These are phyloP conservation scores for Cladorrhinum samala DNA, from an alignment of 495 filamentous ascomycete genomes.

Conservation along the genomic window DNA sequence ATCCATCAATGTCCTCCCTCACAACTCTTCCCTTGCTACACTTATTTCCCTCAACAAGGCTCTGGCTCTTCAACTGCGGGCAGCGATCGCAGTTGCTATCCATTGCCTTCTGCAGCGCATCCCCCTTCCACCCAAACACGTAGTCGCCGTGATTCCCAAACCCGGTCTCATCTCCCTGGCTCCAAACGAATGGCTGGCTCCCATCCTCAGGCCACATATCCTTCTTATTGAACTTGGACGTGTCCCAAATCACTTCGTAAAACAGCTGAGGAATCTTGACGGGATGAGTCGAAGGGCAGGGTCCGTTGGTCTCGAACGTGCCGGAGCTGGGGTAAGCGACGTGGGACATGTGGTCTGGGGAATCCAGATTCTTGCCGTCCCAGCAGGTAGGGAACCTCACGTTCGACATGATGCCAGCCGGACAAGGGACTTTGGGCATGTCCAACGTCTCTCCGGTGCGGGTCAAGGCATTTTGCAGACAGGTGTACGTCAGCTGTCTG, in stretches of 20 bases:
- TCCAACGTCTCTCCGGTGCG: conserved; percentile 29
- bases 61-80: conserved; percentile 31
- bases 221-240: conserved; percentile 30
- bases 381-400: conserved; percentile 31
- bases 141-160: conserved; percentile 40
- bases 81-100: conserved; percentile 34
- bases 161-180: conserved; percentile 33
- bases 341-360: conserved; percentile 35
- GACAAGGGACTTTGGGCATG: conserved; percentile 30
- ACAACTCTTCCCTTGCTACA: conserved; percentile 25
- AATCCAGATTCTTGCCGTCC: conserved; percentile 29
- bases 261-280: conserved; percentile 35
- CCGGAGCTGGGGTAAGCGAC: conserved; percentile 32
- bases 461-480: conserved; percentile 27
- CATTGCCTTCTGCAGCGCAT: conserved; percentile 35
- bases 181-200: conserved; percentile 44
- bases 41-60: conserved; percentile 28
- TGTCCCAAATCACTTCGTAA: conserved; percentile 39
- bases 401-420: conserved; percentile 36
- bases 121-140: conserved; percentile 36
- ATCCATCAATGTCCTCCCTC: conserved; percentile 32
- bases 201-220: conserved; percentile 37
- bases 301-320: conserved; percentile 24
- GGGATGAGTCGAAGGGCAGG: conserved; percentile 30
- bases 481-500: conserved; percentile 38